These are phyloP conservation scores for Yarrowia sp. DNA, from an alignment of 805 yeast genomes.

Conservation along the genomic window DNA sequence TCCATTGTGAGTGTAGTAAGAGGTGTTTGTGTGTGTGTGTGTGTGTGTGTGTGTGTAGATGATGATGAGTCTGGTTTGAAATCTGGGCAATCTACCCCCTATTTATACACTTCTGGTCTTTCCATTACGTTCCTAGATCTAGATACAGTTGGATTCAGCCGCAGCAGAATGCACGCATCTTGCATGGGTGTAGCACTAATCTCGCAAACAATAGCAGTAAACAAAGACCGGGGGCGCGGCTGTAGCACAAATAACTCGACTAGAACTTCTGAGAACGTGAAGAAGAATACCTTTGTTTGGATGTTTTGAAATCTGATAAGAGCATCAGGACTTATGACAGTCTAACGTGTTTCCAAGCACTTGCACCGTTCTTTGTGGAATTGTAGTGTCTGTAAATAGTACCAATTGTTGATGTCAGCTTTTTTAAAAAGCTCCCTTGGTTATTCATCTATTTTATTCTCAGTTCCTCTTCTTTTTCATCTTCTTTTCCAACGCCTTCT, in stretches of 20 bases:
- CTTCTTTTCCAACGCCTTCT: not conserved
- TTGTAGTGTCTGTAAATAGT: no score
- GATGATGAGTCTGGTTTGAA: not conserved
- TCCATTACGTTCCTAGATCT: not conserved
- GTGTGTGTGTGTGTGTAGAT: not conserved
- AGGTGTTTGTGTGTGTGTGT: not conserved
- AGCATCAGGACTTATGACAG: no score
- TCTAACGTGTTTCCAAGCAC: no score
- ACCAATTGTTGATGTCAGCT: no score
- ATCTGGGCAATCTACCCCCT: not conserved
- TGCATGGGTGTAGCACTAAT: not conserved
- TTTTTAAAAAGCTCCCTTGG: no score
- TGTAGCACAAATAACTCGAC: not conserved
- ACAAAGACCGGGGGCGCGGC: slow-evolving; percentile 4
- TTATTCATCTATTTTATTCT: no score
- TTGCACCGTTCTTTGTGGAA: no score
- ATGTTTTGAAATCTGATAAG: no score
- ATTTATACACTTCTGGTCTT: not conserved
- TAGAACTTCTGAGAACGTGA: not conserved
- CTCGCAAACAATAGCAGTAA: not conserved
- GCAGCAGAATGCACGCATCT: slow-evolving; percentile 1
- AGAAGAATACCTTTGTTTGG: not conserved
- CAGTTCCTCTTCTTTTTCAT: no score
- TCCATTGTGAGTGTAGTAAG: not conserved
- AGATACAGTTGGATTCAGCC: slow-evolving; percentile 13